These are phyloP conservation scores for Cryphonectria carpinicola DNA, from an alignment of 2,329 filamentous ascomycete genomes.

Conservation along the genomic window DNA sequence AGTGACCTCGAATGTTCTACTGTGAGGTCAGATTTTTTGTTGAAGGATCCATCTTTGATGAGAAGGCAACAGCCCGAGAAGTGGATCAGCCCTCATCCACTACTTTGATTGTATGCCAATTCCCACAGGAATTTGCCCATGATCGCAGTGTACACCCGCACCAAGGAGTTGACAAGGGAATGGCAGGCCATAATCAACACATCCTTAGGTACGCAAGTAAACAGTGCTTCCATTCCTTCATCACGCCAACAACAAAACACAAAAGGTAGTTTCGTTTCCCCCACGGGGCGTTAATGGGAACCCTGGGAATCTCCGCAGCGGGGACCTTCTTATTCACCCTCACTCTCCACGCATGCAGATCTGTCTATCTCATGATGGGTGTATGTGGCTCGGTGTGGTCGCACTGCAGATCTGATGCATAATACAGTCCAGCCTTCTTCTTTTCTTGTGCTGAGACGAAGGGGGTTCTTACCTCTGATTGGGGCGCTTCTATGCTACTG, in stretches of 20 bases:
- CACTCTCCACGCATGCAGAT: not conserved
- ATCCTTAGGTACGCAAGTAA: not conserved
- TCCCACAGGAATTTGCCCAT: not conserved
- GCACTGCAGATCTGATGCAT: not conserved
- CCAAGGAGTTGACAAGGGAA: not conserved
- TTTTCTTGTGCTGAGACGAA: not conserved
- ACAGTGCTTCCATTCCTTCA: not conserved
- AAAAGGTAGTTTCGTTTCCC: not conserved
- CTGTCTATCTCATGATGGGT: conserved; percentile 3
- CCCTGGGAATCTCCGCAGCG: conserved; percentile 10
- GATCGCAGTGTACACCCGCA: not conserved
- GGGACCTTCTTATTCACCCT: not conserved
- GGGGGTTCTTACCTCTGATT: not conserved
- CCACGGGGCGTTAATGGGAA: not conserved
- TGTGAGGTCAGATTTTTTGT: not conserved
- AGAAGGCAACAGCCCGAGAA: not conserved
- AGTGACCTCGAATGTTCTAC: not conserved
- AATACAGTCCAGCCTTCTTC: not conserved
- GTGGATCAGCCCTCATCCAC: not conserved
- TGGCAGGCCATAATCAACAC: not conserved
- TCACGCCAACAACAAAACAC: not conserved
- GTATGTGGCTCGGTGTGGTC: not conserved
- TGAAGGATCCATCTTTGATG: not conserved
- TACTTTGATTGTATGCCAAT: not conserved
- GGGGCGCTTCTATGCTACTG: not conserved